Percentiles rank a stretch among this genome's conserved stretches.
These are phyloP conservation scores for Naegleria lovaniensis DNA, from an alignment of 208 protist genomes.

Conservation along the genomic window DNA sequence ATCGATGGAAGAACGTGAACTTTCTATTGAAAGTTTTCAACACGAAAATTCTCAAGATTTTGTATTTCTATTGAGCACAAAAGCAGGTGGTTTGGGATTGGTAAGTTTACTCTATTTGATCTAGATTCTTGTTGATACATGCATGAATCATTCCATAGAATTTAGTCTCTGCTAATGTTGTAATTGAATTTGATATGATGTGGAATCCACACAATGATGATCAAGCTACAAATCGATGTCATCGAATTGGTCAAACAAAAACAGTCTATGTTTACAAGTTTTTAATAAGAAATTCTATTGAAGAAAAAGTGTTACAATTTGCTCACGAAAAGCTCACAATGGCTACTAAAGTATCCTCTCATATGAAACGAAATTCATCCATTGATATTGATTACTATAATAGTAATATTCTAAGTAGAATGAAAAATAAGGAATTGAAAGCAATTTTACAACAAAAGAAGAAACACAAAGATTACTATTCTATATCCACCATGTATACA, in stretches of 20 bases:
- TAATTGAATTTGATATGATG: constrained; percentile 94
- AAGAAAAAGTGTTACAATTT: constrained; percentile 94
- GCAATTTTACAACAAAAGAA: neutral
- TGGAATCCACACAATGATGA: constrained; percentile 95
- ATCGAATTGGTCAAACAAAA: constrained; percentile 97
- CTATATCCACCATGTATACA: neutral
- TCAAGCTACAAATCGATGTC: constrained; percentile 91
- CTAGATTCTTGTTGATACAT: too few species aligned
- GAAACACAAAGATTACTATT: neutral
- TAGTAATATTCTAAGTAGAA: neutral
- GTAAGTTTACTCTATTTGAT: too few species aligned
- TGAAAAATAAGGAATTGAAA: neutral
- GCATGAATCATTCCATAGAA: too few species aligned
- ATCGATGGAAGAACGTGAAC: constrained; percentile 11
- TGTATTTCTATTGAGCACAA: constrained; percentile 93
- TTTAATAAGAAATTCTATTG: constrained; percentile 89
- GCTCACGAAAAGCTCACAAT: constrained; percentile 94
- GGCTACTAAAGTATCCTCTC: constrained; percentile 86
- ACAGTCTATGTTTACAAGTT: constrained; percentile 91
- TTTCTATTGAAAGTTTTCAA: neutral
- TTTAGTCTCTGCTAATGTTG: constrained; percentile 92
- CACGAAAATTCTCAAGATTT: constrained; percentile 65
- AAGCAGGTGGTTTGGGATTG: constrained; percentile 96
- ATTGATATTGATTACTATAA: neutral
- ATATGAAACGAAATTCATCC: neutral